These are phyloP conservation scores for Puccinia horiana DNA, from an alignment of 1,284 basidiomycete genomes.

Conservation along the genomic window DNA sequence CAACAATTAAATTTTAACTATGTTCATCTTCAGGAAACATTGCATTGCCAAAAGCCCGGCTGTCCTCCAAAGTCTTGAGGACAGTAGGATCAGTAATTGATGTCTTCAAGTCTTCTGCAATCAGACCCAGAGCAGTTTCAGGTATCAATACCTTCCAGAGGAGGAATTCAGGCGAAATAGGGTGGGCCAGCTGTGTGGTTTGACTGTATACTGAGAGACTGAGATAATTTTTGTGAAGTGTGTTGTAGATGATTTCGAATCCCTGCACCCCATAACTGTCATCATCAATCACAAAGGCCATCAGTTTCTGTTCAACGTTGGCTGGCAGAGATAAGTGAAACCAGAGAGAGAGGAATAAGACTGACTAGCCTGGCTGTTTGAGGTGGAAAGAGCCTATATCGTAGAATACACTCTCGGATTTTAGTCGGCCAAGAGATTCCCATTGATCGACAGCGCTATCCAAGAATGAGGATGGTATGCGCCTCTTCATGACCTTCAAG, in stretches of 20 bases:
- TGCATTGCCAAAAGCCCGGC: neutral
- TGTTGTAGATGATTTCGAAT: neutral
- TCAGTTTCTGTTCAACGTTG: neutral
- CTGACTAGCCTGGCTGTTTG: neutral
- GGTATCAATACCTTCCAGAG: neutral
- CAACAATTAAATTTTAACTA: neutral
- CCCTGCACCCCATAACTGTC: neutral
- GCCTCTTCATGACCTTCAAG: no score
- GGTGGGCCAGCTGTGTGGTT: neutral
- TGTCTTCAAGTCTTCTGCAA: neutral
- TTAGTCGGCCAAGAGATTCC: neutral
- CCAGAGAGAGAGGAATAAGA: neutral
- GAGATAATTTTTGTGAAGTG: neutral
- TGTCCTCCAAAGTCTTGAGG: neutral
- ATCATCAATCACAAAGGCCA: no score
- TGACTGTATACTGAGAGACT: no score
- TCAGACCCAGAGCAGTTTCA: neutral
- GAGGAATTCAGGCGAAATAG: neutral
- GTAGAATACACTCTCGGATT: neutral
- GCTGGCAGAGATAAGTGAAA: no score
- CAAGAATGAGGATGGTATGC: neutral
- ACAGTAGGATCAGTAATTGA: neutral
- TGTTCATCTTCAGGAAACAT: slow-evolving; percentile 17
- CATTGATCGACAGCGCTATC: neutral
- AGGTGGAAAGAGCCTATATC: neutral